Percentiles rank a stretch among this genome's conserved stretches.
These are phyloP conservation scores for Kodamaea restingae DNA, from an alignment of 805 yeast genomes.

Conservation along the genomic window DNA sequence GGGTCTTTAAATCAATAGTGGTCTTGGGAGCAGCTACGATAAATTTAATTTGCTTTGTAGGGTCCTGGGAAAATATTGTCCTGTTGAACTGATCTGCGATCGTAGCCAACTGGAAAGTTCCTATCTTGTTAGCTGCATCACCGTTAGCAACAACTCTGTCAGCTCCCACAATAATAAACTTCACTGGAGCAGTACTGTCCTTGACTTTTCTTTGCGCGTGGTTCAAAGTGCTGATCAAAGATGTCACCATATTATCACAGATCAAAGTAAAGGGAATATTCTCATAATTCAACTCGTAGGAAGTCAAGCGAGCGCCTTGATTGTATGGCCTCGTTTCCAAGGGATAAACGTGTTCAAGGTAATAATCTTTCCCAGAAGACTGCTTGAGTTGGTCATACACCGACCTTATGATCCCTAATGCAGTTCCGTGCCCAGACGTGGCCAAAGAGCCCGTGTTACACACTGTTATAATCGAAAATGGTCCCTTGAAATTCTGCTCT, in stretches of 20 bases:
- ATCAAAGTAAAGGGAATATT: slow-evolving; percentile 82
- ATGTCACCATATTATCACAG: slow-evolving; percentile 89
- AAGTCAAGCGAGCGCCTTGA: slow-evolving; percentile 92
- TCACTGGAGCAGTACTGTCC: slow-evolving; percentile 56
- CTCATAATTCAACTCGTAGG: slow-evolving; percentile 84
- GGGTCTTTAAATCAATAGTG: slow-evolving; percentile 70
- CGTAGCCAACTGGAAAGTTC: slow-evolving; percentile 84
- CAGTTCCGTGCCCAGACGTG: slow-evolving; percentile 97
- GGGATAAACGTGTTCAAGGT: slow-evolving; percentile 71
- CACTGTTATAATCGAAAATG: slow-evolving; percentile 80
- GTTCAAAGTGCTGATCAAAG: slow-evolving; percentile 52
- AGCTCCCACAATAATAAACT: slow-evolving; percentile 90
- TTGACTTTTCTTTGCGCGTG: slow-evolving; percentile 23
- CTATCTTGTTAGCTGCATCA: slow-evolving; percentile 94
- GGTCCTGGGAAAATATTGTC: slow-evolving; percentile 7
- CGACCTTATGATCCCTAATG: slow-evolving; percentile 85
- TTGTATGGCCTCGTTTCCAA: slow-evolving; percentile 95
- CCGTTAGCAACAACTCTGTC: slow-evolving; percentile 92
- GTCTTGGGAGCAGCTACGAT: slow-evolving; percentile 95
- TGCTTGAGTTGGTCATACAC: slow-evolving; percentile 42
- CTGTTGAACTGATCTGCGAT: slow-evolving; percentile 52
- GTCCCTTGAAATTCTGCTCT: slow-evolving; percentile 50
- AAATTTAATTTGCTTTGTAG: slow-evolving; percentile 57
- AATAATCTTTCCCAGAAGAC: slow-evolving; percentile 32
- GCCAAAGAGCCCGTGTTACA: slow-evolving; percentile 97